Percentiles rank a stretch among this genome's conserved stretches.
Conservation (phyloP, 331 rosid genomes). For the Ulmus americana region DNA sequence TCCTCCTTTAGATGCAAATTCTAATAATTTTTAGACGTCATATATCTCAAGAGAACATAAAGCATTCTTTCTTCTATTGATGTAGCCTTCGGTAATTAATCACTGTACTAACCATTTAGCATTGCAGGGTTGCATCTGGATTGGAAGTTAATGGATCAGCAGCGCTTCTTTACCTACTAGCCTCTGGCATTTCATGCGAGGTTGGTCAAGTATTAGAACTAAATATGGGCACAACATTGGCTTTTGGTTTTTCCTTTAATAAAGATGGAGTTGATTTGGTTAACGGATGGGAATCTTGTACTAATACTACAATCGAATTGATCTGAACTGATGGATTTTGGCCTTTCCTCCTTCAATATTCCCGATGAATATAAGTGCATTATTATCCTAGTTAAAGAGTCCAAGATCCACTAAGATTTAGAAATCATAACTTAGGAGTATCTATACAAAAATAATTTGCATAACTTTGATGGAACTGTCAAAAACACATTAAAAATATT, state of each 20-base stretch:
- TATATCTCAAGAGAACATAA: slow-evolving; percentile 3
- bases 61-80: slow-evolving; percentile 5
- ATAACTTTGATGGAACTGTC: too few species aligned
- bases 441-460: too few species aligned
- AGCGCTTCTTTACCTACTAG: slow-evolving; percentile 3
- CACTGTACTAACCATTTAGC: not conserved
- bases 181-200: slow-evolving; percentile 27
- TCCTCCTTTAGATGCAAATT: slow-evolving; percentile 19
- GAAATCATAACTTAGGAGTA: too few species aligned
- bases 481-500: too few species aligned
- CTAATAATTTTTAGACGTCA: slow-evolving; percentile 1
- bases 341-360: too few species aligned
- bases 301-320: too few species aligned
- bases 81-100: not conserved
- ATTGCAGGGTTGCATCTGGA: slow-evolving; percentile 25
- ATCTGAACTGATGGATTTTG: too few species aligned
- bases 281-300: too few species aligned
- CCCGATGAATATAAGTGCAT: too few species aligned
- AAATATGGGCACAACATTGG: not conserved
- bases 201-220: slow-evolving; percentile 16
- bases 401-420: too few species aligned
- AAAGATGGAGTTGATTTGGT: too few species aligned
- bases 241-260: not conserved
- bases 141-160: slow-evolving; percentile 3
- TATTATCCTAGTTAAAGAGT: too few species aligned